Evolutionary conservation across 495 filamentous ascomycete genomes (phyloP), one percentile per base, ranked within the genome.

Genomic region (Xylaria acuta): DNA sequence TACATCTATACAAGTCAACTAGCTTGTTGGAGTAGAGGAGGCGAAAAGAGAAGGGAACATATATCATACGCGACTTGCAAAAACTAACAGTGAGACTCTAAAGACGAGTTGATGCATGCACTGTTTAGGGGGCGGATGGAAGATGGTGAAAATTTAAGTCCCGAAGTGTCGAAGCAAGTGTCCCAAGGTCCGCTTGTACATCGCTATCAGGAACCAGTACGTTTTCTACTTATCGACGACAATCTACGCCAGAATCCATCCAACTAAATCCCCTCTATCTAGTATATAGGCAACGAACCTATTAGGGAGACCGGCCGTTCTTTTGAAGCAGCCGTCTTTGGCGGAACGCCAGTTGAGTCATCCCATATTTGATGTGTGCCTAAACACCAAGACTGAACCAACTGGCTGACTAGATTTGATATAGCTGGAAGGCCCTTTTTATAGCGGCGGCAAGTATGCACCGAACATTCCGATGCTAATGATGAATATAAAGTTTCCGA

Each of bases 301-400:
- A 53, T 54, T 11, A 32, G 16, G 1, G 64, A 67, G n/a, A 1
- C n/a, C 5, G 64, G 64, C 25, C 49, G 64, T n/a, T 67, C 64
- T 22, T 67, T 51, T 7, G 64, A 67, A 54, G n/a, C 25, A 36
- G 64, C 64, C 49, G 45, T 53, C 49, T 53, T 53, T 27, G 64
- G 49, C n/a, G 64, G 43, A 49, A 49, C 64, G 22, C 64, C 45
- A 54, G 45, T 45, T 67, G 45, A 67, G 64, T 67, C 43, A 32
- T 27, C 14, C 16, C 2, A 2, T 22, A 22, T 54, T 38, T 67
- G 9, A 27, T 9, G 11, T 25, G 8, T 53, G 20, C 20, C n/a
- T 14, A 27, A 53, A 0, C 7, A 53, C 20, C 22, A 14, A 53
- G 9, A 53, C 22, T 25, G 7, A 25, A 25, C 47, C 8, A n/a